Evolutionary conservation across 2,329 filamentous ascomycete species (phyloP).

Genomic region (Dactylella cylindrospora): DNA sequence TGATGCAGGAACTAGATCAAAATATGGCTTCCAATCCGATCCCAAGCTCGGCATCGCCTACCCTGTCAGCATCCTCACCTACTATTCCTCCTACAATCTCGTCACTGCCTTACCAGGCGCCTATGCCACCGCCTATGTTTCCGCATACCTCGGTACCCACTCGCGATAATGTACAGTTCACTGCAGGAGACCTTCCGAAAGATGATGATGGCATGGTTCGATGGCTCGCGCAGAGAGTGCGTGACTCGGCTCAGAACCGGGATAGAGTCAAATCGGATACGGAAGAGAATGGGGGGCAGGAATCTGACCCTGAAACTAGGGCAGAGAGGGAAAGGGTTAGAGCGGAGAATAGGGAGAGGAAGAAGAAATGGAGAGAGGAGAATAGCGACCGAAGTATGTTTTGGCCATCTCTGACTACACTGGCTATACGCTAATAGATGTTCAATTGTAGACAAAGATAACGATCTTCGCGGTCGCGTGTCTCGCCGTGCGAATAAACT

Average conservation of each 20-base stretch:
- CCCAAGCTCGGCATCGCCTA: too few species aligned
- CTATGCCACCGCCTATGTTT: background rate
- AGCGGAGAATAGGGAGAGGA: constrained; percentile 49
- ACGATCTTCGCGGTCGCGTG: constrained; percentile 50
- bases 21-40: too few species aligned
- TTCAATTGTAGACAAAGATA: constrained; percentile 49
- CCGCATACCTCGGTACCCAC: background rate
- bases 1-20: too few species aligned
- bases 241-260: constrained; percentile 17
- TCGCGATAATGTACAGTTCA: constrained; percentile 35
- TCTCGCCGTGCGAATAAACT: constrained; percentile 49
- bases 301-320: constrained; percentile 32
- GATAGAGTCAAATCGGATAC: constrained; percentile 9
- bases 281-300: constrained; percentile 45
- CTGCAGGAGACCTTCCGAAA: constrained; percentile 25
- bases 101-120: background rate
- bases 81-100: background rate
- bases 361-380: constrained; percentile 50
- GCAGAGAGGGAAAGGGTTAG: constrained; percentile 49
- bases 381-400: constrained; percentile 49
- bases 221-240: constrained; percentile 38
- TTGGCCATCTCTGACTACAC: background rate
- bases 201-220: constrained; percentile 38
- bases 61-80: background rate
- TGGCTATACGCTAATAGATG: background rate